Conservation (phyloP, 495 filamentous ascomycete species). For the Zalerion maritima region DNA sequence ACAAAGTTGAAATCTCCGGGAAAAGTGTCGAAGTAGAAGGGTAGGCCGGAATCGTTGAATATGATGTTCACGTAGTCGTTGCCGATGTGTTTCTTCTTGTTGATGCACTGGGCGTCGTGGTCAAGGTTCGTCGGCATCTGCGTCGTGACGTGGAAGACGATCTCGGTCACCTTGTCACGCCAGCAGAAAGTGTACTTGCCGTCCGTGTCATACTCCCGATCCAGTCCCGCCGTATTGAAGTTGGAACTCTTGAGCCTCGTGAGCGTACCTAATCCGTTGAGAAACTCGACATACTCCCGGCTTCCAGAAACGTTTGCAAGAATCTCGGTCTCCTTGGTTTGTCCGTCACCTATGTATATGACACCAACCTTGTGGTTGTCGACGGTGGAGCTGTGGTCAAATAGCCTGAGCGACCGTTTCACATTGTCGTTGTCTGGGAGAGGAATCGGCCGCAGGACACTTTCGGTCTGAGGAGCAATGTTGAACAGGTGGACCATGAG, state of each 20-base stretch:
- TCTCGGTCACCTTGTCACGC: conserved; percentile 86
- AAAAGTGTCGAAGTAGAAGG: conserved; percentile 83
- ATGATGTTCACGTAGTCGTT: conserved; percentile 98
- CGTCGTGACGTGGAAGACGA: conserved; percentile 88
- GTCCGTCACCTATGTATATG: conserved; percentile 76
- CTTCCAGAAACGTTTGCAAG: conserved; percentile 72
- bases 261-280: conserved; percentile 65
- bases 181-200: conserved; percentile 81
- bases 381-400: conserved; percentile 80
- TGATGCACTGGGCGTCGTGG: conserved; percentile 55
- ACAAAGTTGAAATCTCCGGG: conserved; percentile 89
- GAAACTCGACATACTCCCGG: conserved; percentile 70
- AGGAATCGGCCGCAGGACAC: conserved; percentile 53
- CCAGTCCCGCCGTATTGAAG: conserved; percentile 91
- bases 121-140: conserved; percentile 87
- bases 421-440: conserved; percentile 71
- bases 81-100: conserved; percentile 90
- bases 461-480: conserved; percentile 47
- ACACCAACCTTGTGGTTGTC: conserved; percentile 94
- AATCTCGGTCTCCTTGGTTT: conserved; percentile 68
- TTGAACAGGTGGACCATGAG: conserved; percentile 69
- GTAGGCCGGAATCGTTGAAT: conserved; percentile 82
- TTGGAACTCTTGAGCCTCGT: conserved; percentile 63
- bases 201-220: conserved; percentile 56
- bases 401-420: conserved; percentile 57